These are phyloP conservation scores for Capsicum baccatum DNA, from an alignment of 257 asterid species.

Conservation along the genomic window DNA sequence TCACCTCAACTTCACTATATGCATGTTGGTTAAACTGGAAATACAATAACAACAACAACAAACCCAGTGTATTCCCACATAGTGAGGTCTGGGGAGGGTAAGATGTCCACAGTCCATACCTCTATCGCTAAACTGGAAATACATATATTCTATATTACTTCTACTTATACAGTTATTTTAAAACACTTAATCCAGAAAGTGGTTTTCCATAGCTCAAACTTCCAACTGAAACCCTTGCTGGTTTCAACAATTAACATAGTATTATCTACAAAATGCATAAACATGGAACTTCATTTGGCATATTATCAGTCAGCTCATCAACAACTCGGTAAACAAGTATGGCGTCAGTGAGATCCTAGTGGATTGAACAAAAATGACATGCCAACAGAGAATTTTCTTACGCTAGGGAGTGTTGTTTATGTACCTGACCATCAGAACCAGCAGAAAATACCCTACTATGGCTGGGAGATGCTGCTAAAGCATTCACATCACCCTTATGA, in stretches of 20 bases:
- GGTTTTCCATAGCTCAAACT: neutral
- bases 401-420: neutral
- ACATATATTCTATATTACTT: neutral
- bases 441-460: constrained; percentile 87
- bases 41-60: neutral
- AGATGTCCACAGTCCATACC: no score
- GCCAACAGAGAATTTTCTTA: neutral
- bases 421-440: constrained; percentile 99
- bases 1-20: neutral
- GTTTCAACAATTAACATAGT: neutral
- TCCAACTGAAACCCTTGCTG: neutral
- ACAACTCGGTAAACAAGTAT: neutral
- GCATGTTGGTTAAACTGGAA: neutral
- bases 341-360: neutral
- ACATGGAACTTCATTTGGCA: neutral
- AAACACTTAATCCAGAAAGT: neutral
- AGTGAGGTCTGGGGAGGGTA: no score
- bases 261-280: neutral
- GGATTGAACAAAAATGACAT: neutral
- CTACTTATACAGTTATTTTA: neutral
- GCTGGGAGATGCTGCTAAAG: constrained; percentile 85
- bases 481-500: constrained; percentile 93
- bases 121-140: neutral
- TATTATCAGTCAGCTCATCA: neutral
- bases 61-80: no score